These are phyloP conservation scores for Erysimum cheiri DNA, from an alignment of 441 rosid species.

Conservation along the genomic window DNA sequence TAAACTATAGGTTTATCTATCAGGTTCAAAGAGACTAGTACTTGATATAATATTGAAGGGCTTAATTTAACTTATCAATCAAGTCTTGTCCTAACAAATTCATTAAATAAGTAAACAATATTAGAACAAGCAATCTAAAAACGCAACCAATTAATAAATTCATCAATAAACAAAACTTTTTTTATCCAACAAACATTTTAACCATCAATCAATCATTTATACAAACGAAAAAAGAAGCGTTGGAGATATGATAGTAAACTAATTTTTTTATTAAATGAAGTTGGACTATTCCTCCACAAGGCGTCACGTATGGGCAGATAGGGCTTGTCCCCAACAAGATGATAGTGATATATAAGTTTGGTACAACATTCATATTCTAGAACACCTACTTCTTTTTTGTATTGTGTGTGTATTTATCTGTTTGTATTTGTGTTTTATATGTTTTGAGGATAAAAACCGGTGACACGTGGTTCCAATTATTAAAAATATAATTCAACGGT, in stretches of 20 bases:
- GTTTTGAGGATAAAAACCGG: conserved; percentile 2
- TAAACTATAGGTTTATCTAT: conserved; percentile 24
- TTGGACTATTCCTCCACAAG: conserved; percentile 33
- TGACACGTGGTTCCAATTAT: conserved; percentile 33
- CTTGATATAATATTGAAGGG: conserved; percentile 12
- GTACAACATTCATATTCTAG: conserved; percentile 40
- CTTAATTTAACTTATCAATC: conserved; percentile 38
- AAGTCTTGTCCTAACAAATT: conserved; percentile 41
- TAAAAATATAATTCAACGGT: conserved; percentile 14
- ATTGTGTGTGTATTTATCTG: not conserved
- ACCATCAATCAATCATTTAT: conserved; percentile 37
- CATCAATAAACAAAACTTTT: not conserved
- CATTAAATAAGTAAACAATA: conserved; percentile 33
- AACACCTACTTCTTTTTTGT: not conserved
- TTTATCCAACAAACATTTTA: conserved; percentile 22
- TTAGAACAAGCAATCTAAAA: conserved; percentile 27
- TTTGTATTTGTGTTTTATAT: conserved; percentile 26
- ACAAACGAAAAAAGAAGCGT: conserved; percentile 30
- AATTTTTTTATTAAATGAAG: conserved; percentile 1
- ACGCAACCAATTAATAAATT: not conserved
- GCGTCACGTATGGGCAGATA: conserved; percentile 41
- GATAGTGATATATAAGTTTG: conserved; percentile 40
- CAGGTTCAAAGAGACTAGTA: conserved; percentile 3
- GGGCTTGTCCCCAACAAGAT: conserved; percentile 38
- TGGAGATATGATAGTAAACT: conserved; percentile 4